These are phyloP conservation scores for Cystobasidium pallidum DNA, from an alignment of 1,284 basidiomycete genomes.

Conservation along the genomic window DNA sequence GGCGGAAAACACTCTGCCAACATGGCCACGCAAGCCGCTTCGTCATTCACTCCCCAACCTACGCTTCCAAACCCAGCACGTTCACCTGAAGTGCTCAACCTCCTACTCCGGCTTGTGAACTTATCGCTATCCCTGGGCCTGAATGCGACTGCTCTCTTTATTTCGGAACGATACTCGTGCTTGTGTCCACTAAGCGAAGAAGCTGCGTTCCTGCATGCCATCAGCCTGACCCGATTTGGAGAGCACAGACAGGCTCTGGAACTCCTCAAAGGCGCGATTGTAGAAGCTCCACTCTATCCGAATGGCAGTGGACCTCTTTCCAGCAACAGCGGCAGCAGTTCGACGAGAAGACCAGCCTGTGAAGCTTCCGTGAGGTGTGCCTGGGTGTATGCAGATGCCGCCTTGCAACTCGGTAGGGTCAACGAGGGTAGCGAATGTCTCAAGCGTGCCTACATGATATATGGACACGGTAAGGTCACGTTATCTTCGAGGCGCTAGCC, in stretches of 20 bases:
- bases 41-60: slow-evolving; percentile 35
- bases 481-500: neutral
- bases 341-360: slow-evolving; percentile 48
- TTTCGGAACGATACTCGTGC: slow-evolving; percentile 51
- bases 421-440: slow-evolving; percentile 53
- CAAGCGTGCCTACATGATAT: slow-evolving; percentile 35
- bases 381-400: slow-evolving; percentile 50
- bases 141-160: slow-evolving; percentile 51
- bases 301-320: neutral
- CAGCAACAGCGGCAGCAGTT: neutral
- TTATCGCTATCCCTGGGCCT: slow-evolving; percentile 34
- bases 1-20: neutral
- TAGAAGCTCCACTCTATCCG: slow-evolving; percentile 31
- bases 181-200: slow-evolving; percentile 50
- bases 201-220: slow-evolving; percentile 47
- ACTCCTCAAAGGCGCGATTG: slow-evolving; percentile 46
- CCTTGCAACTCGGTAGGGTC: slow-evolving; percentile 46
- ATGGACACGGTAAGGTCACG: slow-evolving; percentile 26
- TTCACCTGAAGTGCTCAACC: slow-evolving; percentile 40
- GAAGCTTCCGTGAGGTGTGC: slow-evolving; percentile 52
- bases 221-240: slow-evolving; percentile 33
- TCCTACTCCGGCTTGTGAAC: slow-evolving; percentile 37
- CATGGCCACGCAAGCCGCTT: neutral
- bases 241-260: slow-evolving; percentile 49
- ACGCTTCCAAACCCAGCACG: slow-evolving; percentile 37